Evolutionary conservation across 495 filamentous ascomycete genomes (phyloP).

Genomic region (Bacidia rubella): DNA sequence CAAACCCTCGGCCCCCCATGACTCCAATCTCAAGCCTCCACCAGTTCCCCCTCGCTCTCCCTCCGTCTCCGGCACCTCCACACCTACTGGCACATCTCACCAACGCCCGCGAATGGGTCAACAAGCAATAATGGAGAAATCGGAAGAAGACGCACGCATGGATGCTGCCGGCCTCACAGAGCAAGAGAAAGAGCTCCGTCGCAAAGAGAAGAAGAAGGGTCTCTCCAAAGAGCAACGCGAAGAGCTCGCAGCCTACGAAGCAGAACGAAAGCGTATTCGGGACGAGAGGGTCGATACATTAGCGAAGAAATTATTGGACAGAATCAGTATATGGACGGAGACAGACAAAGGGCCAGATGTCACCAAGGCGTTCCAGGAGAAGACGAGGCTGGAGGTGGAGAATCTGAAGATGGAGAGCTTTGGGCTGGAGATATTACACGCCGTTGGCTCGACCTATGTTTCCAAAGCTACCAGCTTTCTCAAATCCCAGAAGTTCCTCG

Average conservation of each 20-base stretch:
- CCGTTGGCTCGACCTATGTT: constrained; percentile 79
- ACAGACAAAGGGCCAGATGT: constrained; percentile 81
- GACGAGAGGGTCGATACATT: constrained; percentile 81
- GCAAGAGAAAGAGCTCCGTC: constrained; percentile 63
- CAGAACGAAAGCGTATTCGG: constrained; percentile 69
- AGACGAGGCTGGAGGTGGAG: constrained; percentile 90
- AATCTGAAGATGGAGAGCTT: constrained; percentile 99
- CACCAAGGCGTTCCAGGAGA: constrained; percentile 78
- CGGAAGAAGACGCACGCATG: constrained; percentile 70
- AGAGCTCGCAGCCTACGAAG: constrained; percentile 75
- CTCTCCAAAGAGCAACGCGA: constrained; percentile 83
- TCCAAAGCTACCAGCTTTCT: constrained; percentile 76
- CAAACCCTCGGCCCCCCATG: constrained; percentile 1
- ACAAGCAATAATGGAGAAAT: constrained; percentile 75
- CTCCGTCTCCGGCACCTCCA: constrained; percentile 10
- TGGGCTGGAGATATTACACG: constrained; percentile 91
- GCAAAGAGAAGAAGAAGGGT: constrained; percentile 82
- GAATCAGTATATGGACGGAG: constrained; percentile 92
- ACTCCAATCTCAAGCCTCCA: constrained; percentile 6
- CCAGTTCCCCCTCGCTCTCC: constrained; percentile 17
- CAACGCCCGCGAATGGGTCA: constrained; percentile 57
- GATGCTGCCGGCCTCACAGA: constrained; percentile 55
- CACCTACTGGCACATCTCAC: constrained; percentile 45
- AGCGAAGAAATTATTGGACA: constrained; percentile 70
- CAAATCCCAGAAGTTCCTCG: constrained; percentile 92